phyloP scores from a whole-genome alignment of 2,329 filamentous ascomycete genomes.

The Phoma sp. region DNA sequence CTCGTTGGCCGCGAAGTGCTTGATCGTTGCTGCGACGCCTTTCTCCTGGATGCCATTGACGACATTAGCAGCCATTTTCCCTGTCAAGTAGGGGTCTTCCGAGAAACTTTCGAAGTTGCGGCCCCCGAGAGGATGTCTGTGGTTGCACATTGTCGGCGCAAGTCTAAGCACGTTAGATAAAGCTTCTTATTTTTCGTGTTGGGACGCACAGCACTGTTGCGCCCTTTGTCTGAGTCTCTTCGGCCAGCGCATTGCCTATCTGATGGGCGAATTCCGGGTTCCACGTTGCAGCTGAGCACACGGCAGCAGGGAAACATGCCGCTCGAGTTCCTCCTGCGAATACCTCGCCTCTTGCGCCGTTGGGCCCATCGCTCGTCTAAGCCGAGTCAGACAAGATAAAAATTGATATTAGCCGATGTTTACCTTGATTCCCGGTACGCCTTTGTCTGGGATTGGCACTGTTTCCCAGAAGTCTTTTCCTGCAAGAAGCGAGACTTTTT shows the following conservation, averaged over 20 bases:
- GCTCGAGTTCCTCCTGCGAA: slow-evolving; percentile 70
- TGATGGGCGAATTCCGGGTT: slow-evolving; percentile 63
- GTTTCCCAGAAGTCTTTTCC: slow-evolving; percentile 72
- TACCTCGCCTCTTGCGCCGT: slow-evolving; percentile 67
- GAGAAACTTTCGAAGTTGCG: slow-evolving; percentile 79
- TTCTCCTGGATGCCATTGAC: slow-evolving; percentile 67
- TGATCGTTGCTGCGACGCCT: slow-evolving; percentile 73
- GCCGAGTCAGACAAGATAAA: slow-evolving; percentile 1
- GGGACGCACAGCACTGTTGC: slow-evolving; percentile 65
- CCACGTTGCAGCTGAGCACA: slow-evolving; percentile 74
- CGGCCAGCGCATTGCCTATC: slow-evolving; percentile 70
- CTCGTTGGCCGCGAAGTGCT: slow-evolving; percentile 72
- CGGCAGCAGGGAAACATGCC: slow-evolving; percentile 76
- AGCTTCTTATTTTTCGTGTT: background rate
- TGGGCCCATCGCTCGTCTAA: slow-evolving; percentile 70
- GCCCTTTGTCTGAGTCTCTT: slow-evolving; percentile 74
- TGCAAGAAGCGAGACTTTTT: slow-evolving; percentile 44
- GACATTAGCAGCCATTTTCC: slow-evolving; percentile 68
- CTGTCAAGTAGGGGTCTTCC: slow-evolving; percentile 71
- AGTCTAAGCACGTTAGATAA: slow-evolving; percentile 48
- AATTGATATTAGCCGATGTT: background rate
- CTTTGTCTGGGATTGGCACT: slow-evolving; percentile 62
- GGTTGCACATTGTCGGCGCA: slow-evolving; percentile 79
- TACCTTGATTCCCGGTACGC: slow-evolving; percentile 63
- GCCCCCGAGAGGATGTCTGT: slow-evolving; percentile 78